A percentile compares a stretch with the other conserved stretches of the same genome.
These are phyloP conservation scores for Diaporthe sp. DNA, from an alignment of 2,329 filamentous ascomycete species.

Conservation along the genomic window DNA sequence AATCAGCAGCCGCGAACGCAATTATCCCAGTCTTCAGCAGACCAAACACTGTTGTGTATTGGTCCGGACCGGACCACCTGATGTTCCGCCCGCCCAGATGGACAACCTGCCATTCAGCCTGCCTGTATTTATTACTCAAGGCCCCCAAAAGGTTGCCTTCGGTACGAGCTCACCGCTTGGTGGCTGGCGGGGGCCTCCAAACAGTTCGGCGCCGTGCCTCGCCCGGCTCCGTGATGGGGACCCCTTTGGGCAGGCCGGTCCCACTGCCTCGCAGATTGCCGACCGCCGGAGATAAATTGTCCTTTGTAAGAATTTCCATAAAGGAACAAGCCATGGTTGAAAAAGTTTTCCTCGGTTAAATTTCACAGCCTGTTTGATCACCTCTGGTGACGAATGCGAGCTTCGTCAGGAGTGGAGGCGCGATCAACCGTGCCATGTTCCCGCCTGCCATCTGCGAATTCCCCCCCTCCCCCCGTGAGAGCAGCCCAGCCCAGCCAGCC, in stretches of 20 bases:
- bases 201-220: constrained; percentile 10
- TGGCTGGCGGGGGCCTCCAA: not conserved
- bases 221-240: constrained; percentile 19
- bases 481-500: not conserved
- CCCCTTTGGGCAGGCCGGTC: constrained; percentile 5
- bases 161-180: constrained; percentile 21
- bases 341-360: constrained; percentile 16
- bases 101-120: not conserved
- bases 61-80: not conserved
- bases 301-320: not conserved
- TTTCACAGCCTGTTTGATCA: constrained; percentile 1
- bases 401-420: constrained; percentile 23
- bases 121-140: not conserved
- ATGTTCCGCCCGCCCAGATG: constrained; percentile 1
- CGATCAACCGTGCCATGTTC: constrained; percentile 6
- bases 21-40: constrained; percentile 12
- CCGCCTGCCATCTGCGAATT: not conserved
- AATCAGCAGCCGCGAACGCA: not conserved
- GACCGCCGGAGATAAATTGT: constrained; percentile 19
- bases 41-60: not conserved
- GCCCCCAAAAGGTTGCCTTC: not conserved
- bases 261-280: constrained; percentile 27
- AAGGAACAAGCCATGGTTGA: not conserved
- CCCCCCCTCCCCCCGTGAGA: not conserved
- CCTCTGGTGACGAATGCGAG: constrained; percentile 5